Percentiles rank a stretch among this genome's conserved stretches.
Evolutionary conservation across 768 basidiomycete genomes (phyloP).

Genomic region (Macrolepiota albuminosa): DNA sequence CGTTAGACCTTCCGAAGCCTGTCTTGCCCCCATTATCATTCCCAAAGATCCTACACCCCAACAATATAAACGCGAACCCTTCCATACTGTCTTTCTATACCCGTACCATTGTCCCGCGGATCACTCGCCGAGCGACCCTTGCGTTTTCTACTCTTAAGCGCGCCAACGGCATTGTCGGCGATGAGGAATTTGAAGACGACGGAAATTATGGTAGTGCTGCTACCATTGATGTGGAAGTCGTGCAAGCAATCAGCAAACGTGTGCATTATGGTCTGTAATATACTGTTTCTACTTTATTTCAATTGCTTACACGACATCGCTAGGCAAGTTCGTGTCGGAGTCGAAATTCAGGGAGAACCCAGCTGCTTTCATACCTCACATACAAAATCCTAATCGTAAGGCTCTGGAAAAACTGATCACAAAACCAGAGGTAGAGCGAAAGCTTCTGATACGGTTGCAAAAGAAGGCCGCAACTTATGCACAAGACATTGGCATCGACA

Average conservation of each 20-base stretch:
- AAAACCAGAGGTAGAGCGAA: conserved; percentile 93
- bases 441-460: conserved; percentile 73
- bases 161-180: conserved; percentile 58
- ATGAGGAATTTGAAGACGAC: conserved; percentile 81
- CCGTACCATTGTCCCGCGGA: conserved; percentile 81
- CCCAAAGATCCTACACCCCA: conserved; percentile 75
- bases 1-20: conserved; percentile 71
- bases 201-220: conserved; percentile 97
- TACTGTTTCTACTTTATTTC: not conserved
- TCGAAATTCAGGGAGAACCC: conserved; percentile 91
- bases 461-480: conserved; percentile 83
- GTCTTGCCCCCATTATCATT: conserved; percentile 70
- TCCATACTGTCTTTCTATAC: conserved; percentile 90
- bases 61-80: conserved; percentile 80
- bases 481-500: conserved; percentile 75
- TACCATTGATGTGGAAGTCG: conserved; percentile 89
- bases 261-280: conserved; percentile 86
- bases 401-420: conserved; percentile 87
- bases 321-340: conserved; percentile 99
- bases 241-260: conserved; percentile 97
- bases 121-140: conserved; percentile 70
- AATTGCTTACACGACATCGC: not conserved
- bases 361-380: conserved; percentile 88
- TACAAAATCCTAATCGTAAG: conserved; percentile 68
- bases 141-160: conserved; percentile 62